phyloP scores from a whole-genome alignment of 202 grass and related monocot species.

The Hordeum pubiflorum region DNA sequence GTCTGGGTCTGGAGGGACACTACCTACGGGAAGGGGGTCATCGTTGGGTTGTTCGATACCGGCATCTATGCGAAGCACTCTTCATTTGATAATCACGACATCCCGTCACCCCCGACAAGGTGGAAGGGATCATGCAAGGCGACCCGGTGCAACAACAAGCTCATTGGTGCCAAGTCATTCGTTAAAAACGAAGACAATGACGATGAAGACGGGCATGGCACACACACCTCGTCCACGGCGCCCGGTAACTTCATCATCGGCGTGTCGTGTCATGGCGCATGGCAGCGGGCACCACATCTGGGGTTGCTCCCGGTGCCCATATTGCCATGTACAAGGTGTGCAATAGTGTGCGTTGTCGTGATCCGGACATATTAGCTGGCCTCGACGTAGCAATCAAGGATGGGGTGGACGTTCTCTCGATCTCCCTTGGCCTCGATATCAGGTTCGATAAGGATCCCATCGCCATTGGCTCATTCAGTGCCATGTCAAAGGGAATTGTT shows the following conservation, averaged over 20 bases:
- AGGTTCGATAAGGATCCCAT: neutral
- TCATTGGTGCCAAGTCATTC: slow-evolving; percentile 31
- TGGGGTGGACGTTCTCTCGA: slow-evolving; percentile 33
- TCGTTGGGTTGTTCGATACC: neutral
- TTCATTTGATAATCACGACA: neutral
- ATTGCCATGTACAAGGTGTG: slow-evolving; percentile 41
- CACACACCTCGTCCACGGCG: slow-evolving; percentile 35
- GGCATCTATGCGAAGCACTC: neutral
- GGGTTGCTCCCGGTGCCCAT: slow-evolving; percentile 38
- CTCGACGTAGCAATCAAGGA: slow-evolving; percentile 34
- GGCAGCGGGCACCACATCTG: slow-evolving; percentile 21
- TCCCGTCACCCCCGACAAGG: neutral
- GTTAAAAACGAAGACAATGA: neutral
- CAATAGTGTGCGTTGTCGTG: neutral
- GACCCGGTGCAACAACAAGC: slow-evolving; percentile 53
- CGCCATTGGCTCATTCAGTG: slow-evolving; percentile 22
- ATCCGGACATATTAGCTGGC: slow-evolving; percentile 22
- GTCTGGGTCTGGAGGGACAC: neutral
- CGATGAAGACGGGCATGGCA: slow-evolving; percentile 30
- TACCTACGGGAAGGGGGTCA: neutral
- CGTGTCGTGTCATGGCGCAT: neutral
- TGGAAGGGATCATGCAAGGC: neutral
- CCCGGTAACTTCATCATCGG: slow-evolving; percentile 15
- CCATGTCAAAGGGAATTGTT: slow-evolving; percentile 21
- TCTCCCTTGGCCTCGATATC: neutral